A percentile compares a stretch with the other conserved stretches of the same genome.
Conservation (phyloP, 2,329 filamentous ascomycete species). For the Alternaria sp. region DNA sequence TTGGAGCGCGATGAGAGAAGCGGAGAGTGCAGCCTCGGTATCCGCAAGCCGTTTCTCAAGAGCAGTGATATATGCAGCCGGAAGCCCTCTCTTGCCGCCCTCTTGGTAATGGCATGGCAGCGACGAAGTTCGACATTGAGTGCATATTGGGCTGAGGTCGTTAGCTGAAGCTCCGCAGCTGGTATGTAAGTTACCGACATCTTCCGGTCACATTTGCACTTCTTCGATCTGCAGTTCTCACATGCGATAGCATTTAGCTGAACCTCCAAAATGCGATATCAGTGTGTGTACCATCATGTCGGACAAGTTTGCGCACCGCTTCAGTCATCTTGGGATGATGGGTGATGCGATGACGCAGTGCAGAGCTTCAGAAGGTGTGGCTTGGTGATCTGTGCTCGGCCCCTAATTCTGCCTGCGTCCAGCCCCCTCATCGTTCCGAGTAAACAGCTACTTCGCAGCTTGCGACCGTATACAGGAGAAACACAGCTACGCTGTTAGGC, state of each 20-base stretch:
- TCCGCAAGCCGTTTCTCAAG: conserved; percentile 35
- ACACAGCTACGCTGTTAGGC: not conserved
- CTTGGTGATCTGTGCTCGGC: conserved; percentile 4
- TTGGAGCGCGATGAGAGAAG: conserved; percentile 22
- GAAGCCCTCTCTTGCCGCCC: conserved; percentile 38
- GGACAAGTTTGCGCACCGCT: not conserved
- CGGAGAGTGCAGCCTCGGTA: conserved; percentile 34
- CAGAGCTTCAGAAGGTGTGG: not conserved
- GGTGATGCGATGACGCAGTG: not conserved
- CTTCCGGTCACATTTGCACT: conserved; percentile 40
- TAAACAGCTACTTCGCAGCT: not conserved
- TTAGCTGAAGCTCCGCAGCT: not conserved
- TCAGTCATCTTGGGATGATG: not conserved
- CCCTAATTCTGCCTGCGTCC: not conserved
- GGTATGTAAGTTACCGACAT: conserved; percentile 18
- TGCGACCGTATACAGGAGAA: not conserved
- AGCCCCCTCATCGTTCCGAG: not conserved
- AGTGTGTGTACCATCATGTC: not conserved
- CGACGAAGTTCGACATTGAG: conserved; percentile 28
- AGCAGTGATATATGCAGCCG: conserved; percentile 34
- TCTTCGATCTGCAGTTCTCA: conserved; percentile 38
- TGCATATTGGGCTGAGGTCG: conserved; percentile 31
- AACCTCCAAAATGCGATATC: not conserved
- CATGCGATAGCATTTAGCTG: conserved; percentile 35
- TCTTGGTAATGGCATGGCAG: conserved; percentile 33